phyloP scores from a whole-genome alignment of 1,139 yeast genomes.

The Meyerozyma athensensis region DNA sequence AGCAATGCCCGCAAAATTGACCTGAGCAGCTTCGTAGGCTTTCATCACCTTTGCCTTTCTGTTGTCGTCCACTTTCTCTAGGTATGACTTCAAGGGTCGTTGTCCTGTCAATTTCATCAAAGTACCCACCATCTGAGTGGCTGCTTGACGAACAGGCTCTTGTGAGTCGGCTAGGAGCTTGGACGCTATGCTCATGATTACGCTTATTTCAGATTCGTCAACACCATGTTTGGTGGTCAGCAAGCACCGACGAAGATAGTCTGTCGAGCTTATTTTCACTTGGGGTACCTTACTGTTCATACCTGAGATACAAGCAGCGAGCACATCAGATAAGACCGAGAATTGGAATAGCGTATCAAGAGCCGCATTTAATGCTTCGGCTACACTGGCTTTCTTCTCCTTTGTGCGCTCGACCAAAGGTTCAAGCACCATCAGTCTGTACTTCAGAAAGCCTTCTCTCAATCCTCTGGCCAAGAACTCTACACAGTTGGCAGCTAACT shows the following conservation, averaged over 20 bases:
- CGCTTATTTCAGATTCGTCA: constrained; percentile 47
- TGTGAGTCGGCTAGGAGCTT: constrained; percentile 76
- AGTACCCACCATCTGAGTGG: constrained; percentile 77
- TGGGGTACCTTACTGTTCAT: constrained; percentile 82
- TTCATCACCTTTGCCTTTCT: constrained; percentile 65
- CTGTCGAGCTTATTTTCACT: constrained; percentile 65
- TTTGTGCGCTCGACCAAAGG: constrained; percentile 80
- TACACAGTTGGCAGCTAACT: constrained; percentile 69
- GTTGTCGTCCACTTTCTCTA: constrained; percentile 72
- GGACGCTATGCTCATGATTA: constrained; percentile 49
- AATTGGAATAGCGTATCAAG: constrained; percentile 57
- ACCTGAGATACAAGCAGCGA: constrained; percentile 56
- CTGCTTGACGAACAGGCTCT: constrained; percentile 77
- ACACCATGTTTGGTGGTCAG: constrained; percentile 49
- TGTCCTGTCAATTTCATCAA: constrained; percentile 80
- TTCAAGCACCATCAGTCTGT: constrained; percentile 48
- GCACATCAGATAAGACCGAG: constrained; percentile 51
- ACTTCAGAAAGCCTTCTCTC: constrained; percentile 49
- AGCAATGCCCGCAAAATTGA: constrained; percentile 30
- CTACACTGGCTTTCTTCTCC: constrained; percentile 78
- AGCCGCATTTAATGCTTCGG: constrained; percentile 63
- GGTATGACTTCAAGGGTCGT: constrained; percentile 52
- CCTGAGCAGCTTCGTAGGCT: constrained; percentile 52
- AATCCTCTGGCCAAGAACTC: constrained; percentile 65
- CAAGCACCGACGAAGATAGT: constrained; percentile 63